Evolutionary conservation across 164 flowering plant genomes (phyloP), one percentile per base, ranked within the genome.

Genomic region (Macadamia integrifolia): DNA sequence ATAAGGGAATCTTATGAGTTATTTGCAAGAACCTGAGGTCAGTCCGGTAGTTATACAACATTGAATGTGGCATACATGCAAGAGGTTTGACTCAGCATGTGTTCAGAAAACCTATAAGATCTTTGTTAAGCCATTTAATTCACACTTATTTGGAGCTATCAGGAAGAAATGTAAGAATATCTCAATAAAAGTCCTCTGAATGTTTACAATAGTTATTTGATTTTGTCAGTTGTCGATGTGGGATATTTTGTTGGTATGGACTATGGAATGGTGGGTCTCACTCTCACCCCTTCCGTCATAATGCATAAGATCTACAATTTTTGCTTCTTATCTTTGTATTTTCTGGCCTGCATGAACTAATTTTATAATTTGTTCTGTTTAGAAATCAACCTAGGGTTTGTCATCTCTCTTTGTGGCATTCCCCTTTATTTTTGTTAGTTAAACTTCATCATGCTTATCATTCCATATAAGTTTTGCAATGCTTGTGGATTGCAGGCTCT

Each of bases 401-500:
- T 46, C 13, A 1, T 46, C 13, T 46, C 7, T 9, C 9, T 46
- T 46, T 46, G 9, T 46, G 50, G 13, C 13, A 46, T 46, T 9
- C 9, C 12, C 12, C 49, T 73, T 29, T 65, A 48, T 74, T 43
- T 43, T 43, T 23, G 23, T 23, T 23, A 23, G 23, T 35, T 35
- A 35, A 35, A 35, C 40, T 2, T 35, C 40, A 35, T 35, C 5
- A 5, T 35, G 40, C 40, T 35, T 35, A 5, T 35, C 40, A 35
- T 2, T 5, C 40, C 3, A 35, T 35, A 35, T 35, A 35, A 35
- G 3, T 35, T 35, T 35, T 35, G 40, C 40, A 35, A 40, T 12
- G 14, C 52, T 23, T 76, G 61, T 40, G 23, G 30, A 31, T 78
- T 77, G 71, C 86, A 94, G 97, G 97, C 60, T 90, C 99, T 61